Evolutionary conservation across 2,329 filamentous ascomycete species (phyloP).

Genomic region (Neonectria faginata): DNA sequence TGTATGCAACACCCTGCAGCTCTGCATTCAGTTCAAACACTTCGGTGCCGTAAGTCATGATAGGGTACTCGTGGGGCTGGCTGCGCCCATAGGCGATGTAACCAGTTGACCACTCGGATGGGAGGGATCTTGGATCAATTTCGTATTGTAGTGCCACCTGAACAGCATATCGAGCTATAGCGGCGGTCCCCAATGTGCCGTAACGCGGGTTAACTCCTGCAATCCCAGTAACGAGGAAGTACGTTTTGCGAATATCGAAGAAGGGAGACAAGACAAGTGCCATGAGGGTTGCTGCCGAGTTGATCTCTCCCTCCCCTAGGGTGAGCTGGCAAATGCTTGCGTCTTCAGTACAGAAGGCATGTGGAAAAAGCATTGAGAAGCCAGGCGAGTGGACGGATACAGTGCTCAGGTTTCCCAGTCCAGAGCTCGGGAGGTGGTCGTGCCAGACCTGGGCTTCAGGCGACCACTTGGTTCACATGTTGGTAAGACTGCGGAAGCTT

Average conservation of each 20-base stretch:
- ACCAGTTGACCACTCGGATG: slow-evolving; percentile 72
- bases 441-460: slow-evolving; percentile 74
- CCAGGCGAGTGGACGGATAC: slow-evolving; percentile 70
- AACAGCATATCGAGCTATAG: slow-evolving; percentile 75
- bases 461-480: slow-evolving; percentile 62
- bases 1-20: slow-evolving; percentile 65
- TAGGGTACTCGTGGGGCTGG: slow-evolving; percentile 67
- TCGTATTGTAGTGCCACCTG: slow-evolving; percentile 83
- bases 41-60: slow-evolving; percentile 73
- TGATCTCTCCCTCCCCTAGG: slow-evolving; percentile 78
- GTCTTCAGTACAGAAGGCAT: slow-evolving; percentile 71
- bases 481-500: slow-evolving; percentile 12
- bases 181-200: slow-evolving; percentile 74
- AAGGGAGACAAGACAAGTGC: slow-evolving; percentile 70
- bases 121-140: slow-evolving; percentile 77
- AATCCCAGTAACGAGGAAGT: slow-evolving; percentile 79
- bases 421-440: slow-evolving; percentile 57
- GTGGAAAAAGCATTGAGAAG: slow-evolving; percentile 73
- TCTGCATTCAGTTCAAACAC: slow-evolving; percentile 74
- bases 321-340: slow-evolving; percentile 75
- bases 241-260: slow-evolving; percentile 75
- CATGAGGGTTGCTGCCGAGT: slow-evolving; percentile 74
- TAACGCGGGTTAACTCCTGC: slow-evolving; percentile 78
- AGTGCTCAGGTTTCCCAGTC: slow-evolving; percentile 66
- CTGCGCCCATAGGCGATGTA: slow-evolving; percentile 74